Conservation (phyloP, 192 early-diverging fungal species). For the Coemansia reversa region DNA sequence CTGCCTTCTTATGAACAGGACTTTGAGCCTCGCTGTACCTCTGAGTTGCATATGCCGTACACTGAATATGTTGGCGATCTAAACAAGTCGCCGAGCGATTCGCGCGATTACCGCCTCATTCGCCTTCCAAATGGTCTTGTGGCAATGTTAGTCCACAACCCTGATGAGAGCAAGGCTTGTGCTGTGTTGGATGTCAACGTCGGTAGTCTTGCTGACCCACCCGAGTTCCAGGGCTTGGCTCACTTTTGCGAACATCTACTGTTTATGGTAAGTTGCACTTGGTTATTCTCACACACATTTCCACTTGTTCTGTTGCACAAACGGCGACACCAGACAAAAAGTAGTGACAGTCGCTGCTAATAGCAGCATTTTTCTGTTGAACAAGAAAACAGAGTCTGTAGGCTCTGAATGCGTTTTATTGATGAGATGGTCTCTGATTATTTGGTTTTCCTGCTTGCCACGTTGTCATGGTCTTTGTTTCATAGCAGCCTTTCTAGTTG, state of each 20-base stretch:
- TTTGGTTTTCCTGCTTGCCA: no score
- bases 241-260: conserved; percentile 81
- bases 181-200: conserved; percentile 70
- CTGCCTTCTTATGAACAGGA: conserved; percentile 25
- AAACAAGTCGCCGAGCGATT: conserved; percentile 63
- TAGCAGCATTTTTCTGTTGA: no score
- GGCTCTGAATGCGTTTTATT: no score
- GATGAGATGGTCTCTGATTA: no score
- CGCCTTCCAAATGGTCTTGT: conserved; percentile 61
- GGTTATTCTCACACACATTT: neutral
- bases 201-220: conserved; percentile 68
- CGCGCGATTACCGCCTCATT: conserved; percentile 63
- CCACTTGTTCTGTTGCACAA: neutral
- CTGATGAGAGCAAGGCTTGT: conserved; percentile 62
- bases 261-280: conserved; percentile 57
- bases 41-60: conserved; percentile 16
- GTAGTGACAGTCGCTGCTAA: no score
- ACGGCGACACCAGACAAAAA: no score
- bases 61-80: conserved; percentile 38
- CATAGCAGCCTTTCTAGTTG: no score
- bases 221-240: conserved; percentile 68
- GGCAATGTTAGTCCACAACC: conserved; percentile 61
- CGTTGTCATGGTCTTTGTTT: no score
- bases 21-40: conserved; percentile 30
- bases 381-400: no score